Conservation (phyloP, 2,329 filamentous ascomycete genomes). For the Elsinoe arachidis region DNA sequence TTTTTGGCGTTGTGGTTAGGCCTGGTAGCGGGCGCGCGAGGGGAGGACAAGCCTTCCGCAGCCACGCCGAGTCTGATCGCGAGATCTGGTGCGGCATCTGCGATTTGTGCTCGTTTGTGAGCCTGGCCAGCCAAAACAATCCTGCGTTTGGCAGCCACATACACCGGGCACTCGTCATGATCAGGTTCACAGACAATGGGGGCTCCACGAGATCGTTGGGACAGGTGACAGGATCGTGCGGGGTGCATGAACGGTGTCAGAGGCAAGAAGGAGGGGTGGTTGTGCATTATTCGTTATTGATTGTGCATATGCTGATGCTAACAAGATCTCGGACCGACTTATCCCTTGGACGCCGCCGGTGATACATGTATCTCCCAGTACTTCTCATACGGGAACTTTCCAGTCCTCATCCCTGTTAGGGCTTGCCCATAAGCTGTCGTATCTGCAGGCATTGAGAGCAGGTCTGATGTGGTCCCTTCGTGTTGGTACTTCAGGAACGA, state of each 20-base stretch:
- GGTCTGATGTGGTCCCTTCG: conserved; percentile 35
- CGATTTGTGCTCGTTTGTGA: background rate
- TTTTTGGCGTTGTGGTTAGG: background rate
- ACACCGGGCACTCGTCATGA: no score
- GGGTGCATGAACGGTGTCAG: conserved; percentile 1
- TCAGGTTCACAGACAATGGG: no score
- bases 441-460: conserved; percentile 44
- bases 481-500: conserved; percentile 48
- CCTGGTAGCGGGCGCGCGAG: background rate
- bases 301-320: no score
- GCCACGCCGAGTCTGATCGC: background rate
- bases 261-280: no score
- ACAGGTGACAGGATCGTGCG: background rate
- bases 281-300: no score
- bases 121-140: no score
- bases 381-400: conserved; percentile 22
- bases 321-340: no score
- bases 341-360: conserved; percentile 18
- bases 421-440: conserved; percentile 30
- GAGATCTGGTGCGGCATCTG: background rate
- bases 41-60: background rate
- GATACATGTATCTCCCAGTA: conserved; percentile 38
- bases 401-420: conserved; percentile 22
- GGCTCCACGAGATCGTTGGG: no score
- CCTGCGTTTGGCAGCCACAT: no score